phyloP scores from a whole-genome alignment of 495 filamentous ascomycete species.

The Bathelium albidoporum region DNA sequence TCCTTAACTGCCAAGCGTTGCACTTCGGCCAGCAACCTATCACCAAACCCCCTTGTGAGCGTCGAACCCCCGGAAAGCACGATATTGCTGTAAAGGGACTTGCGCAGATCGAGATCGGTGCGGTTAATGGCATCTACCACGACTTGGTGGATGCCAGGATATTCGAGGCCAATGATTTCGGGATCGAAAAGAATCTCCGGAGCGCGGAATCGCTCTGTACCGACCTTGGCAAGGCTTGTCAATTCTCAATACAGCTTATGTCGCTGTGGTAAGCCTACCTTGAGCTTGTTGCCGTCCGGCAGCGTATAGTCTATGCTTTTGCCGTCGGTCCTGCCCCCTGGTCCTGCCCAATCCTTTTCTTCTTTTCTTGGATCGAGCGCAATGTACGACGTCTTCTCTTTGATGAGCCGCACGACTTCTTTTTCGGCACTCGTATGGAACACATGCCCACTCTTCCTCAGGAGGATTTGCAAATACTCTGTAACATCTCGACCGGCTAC shows the following conservation, averaged over 20 bases:
- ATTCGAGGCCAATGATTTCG: conserved; percentile 93
- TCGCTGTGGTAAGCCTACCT: conserved; percentile 42
- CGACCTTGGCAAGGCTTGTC: conserved; percentile 45
- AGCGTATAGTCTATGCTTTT: conserved; percentile 79
- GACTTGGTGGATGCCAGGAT: conserved; percentile 93
- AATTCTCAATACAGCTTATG: conserved; percentile 13
- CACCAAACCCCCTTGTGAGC: conserved; percentile 87
- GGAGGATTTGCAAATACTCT: conserved; percentile 81
- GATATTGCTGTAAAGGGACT: conserved; percentile 89
- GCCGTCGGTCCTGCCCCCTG: conserved; percentile 47
- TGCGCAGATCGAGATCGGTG: conserved; percentile 95
- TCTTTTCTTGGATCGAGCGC: conserved; percentile 84
- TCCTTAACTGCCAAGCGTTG: conserved; percentile 91
- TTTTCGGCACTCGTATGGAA: conserved; percentile 98
- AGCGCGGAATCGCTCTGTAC: conserved; percentile 85
- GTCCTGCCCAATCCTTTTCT: conserved; percentile 85
- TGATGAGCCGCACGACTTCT: conserved; percentile 92
- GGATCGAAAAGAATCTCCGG: conserved; percentile 98
- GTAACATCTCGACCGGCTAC: conserved; percentile 98
- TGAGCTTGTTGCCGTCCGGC: conserved; percentile 86
- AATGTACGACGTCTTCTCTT: conserved; percentile 89
- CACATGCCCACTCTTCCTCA: conserved; percentile 86
- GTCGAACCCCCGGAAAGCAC: conserved; percentile 93
- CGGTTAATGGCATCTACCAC: conserved; percentile 92
- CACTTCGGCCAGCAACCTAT: conserved; percentile 82